Evolutionary conservation across 2,329 filamentous ascomycete genomes (phyloP).

Genomic region (Tolypocladium nubicola): DNA sequence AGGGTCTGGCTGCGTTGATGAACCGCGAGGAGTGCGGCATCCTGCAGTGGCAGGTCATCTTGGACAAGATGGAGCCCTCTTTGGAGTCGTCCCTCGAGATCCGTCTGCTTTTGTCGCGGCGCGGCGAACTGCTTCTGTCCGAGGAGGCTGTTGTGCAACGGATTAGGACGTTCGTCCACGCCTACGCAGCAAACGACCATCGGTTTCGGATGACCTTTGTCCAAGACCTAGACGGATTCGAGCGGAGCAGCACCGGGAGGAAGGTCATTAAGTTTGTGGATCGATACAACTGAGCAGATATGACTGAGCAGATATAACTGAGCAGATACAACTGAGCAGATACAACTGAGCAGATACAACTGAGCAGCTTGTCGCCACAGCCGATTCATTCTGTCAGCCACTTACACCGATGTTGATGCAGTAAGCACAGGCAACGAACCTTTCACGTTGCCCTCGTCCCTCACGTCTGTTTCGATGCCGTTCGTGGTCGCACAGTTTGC

Average conservation of each 20-base stretch:
- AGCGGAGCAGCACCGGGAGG: slow-evolving; percentile 11
- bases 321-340: no score
- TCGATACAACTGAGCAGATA: slow-evolving; percentile 13
- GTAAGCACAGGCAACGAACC: no score
- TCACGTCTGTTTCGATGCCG: no score
- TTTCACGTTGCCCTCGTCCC: no score
- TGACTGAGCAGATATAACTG: no score
- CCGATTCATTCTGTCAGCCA: no score
- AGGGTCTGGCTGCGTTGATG: slow-evolving; percentile 14
- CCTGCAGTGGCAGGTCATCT: slow-evolving; percentile 31
- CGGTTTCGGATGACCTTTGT: slow-evolving; percentile 21
- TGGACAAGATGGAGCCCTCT: slow-evolving; percentile 16
- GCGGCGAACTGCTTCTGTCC: not conserved
- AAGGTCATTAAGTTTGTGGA: slow-evolving; percentile 20
- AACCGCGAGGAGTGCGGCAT: slow-evolving; percentile 14
- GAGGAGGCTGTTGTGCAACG: slow-evolving; percentile 6
- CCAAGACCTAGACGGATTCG: slow-evolving; percentile 20
- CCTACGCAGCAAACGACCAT: slow-evolving; percentile 17
- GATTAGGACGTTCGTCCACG: slow-evolving; percentile 11
- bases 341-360: no score
- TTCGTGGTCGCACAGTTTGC: no score
- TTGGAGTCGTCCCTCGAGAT: slow-evolving; percentile 14
- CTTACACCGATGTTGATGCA: no score
- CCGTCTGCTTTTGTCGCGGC: slow-evolving; percentile 13
- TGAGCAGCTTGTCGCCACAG: no score